Evolutionary conservation across 2,329 filamentous ascomycete species (phyloP).

Genomic region (Thielaviopsis populi): DNA sequence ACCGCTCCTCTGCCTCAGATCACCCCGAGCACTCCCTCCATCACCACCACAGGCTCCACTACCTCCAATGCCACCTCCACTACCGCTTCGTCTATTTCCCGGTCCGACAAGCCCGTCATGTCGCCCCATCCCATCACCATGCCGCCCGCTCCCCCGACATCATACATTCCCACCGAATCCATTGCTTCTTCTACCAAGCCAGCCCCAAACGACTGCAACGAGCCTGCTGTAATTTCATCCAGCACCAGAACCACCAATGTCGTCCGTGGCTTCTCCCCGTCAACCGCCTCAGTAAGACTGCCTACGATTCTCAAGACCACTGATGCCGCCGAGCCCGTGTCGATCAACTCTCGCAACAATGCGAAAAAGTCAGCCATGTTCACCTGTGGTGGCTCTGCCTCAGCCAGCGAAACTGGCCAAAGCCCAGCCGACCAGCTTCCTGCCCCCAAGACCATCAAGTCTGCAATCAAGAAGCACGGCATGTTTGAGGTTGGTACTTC

Average conservation of each 20-base stretch:
- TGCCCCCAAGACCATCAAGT: conserved; percentile 23
- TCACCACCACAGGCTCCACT: conserved; percentile 20
- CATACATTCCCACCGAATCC: conserved; percentile 15
- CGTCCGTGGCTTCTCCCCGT: conserved; percentile 74
- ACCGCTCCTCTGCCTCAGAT: conserved; percentile 34
- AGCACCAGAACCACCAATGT: conserved; percentile 3
- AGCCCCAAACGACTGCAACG: conserved; percentile 26
- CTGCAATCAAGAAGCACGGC: conserved; percentile 22
- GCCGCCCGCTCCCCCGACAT: conserved; percentile 20
- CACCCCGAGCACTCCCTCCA: neutral
- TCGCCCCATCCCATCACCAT: conserved; percentile 20
- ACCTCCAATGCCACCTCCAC: conserved; percentile 31
- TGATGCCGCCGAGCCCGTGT: conserved; percentile 24
- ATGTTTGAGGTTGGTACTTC: conserved; percentile 41
- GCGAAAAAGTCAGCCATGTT: conserved; percentile 52
- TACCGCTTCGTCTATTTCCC: conserved; percentile 17
- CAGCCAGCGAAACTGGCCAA: conserved; percentile 45
- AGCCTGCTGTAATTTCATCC: neutral
- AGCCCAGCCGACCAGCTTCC: conserved; percentile 27
- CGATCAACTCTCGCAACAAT: conserved; percentile 46
- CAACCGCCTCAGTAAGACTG: conserved; percentile 22
- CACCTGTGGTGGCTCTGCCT: conserved; percentile 65
- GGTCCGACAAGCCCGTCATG: conserved; percentile 22
- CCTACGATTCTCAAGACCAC: conserved; percentile 2
- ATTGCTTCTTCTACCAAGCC: conserved; percentile 7